Evolutionary conservation across 768 basidiomycete species (phyloP).

Genomic region (Obba rivulosa): DNA sequence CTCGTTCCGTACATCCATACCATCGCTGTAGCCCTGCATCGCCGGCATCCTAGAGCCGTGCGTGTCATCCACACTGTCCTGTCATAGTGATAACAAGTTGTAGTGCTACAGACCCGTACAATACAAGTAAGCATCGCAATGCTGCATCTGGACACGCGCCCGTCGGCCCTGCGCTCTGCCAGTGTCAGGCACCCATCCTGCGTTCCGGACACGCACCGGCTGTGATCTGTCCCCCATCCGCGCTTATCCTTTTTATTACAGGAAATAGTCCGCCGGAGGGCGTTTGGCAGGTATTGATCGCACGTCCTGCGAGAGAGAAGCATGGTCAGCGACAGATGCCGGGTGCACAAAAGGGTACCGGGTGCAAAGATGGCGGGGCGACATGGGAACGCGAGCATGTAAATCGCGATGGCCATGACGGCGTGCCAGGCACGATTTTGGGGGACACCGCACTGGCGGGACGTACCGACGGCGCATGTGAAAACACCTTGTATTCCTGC

Average conservation of each 20-base stretch:
- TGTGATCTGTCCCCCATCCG: too few species aligned
- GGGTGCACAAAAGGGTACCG: neutral
- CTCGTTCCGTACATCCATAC: conserved; percentile 9
- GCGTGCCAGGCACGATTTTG: neutral
- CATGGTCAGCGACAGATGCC: neutral
- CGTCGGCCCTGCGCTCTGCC: too few species aligned
- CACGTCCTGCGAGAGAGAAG: conserved; percentile 52
- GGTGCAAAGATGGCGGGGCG: neutral
- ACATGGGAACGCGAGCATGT: too few species aligned
- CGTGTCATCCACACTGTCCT: too few species aligned
- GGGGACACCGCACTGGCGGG: neutral
- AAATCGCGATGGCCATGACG: neutral
- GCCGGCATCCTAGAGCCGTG: too few species aligned
- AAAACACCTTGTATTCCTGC: conserved; percentile 95
- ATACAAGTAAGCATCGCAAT: neutral
- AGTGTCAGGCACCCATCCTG: too few species aligned
- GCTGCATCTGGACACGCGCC: too few species aligned
- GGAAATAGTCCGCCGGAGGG: conserved; percentile 84
- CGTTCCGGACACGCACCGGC: too few species aligned
- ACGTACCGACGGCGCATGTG: conserved; percentile 80
- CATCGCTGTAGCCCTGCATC: neutral
- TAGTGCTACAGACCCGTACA: conserved; percentile 4
- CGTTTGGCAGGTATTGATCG: conserved; percentile 78
- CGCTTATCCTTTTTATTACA: conserved; percentile 31
- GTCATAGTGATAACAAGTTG: neutral